Conservation (phyloP, 129 eudicot species). For the Scalesia atractyloides region DNA sequence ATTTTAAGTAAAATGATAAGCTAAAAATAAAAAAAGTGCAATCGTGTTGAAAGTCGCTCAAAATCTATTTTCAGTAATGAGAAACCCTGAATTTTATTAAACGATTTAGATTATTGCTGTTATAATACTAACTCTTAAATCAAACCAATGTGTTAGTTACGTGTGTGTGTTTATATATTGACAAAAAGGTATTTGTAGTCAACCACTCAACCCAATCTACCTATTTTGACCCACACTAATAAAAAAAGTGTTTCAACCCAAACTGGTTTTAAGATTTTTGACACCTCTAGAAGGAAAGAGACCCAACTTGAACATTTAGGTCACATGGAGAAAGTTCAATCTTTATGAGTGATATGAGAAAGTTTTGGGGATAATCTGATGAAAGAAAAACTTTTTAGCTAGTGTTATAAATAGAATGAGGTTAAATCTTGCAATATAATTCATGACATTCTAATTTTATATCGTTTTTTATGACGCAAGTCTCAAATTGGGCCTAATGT, state of each 20-base stretch:
- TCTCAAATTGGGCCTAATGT: too few species aligned
- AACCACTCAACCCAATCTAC: not conserved
- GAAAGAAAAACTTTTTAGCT: conserved; percentile 1
- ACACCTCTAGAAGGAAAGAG: conserved; percentile 2
- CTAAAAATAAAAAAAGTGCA: not conserved
- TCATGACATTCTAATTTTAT: not conserved
- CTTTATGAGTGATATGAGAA: conserved; percentile 16
- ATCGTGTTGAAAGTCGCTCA: not conserved
- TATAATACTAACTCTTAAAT: too few species aligned
- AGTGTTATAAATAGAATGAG: conserved; percentile 9
- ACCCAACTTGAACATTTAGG: conserved; percentile 2
- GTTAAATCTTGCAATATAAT: not conserved
- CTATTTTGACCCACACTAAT: not conserved
- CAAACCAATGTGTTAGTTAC: too few species aligned
- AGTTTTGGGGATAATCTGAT: conserved; percentile 11
- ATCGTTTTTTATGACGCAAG: not conserved
- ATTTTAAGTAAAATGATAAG: not conserved
- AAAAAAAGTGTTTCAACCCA: not conserved
- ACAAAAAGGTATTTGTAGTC: not conserved
- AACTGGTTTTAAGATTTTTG: not conserved
- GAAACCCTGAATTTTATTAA: not conserved
- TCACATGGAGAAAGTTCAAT: conserved; percentile 14
- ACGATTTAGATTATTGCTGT: not conserved
- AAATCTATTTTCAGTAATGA: not conserved
- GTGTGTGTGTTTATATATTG: not conserved